These are phyloP conservation scores for Hyaloscypha hepaticicola DNA, from an alignment of 495 filamentous ascomycete species.

Conservation along the genomic window DNA sequence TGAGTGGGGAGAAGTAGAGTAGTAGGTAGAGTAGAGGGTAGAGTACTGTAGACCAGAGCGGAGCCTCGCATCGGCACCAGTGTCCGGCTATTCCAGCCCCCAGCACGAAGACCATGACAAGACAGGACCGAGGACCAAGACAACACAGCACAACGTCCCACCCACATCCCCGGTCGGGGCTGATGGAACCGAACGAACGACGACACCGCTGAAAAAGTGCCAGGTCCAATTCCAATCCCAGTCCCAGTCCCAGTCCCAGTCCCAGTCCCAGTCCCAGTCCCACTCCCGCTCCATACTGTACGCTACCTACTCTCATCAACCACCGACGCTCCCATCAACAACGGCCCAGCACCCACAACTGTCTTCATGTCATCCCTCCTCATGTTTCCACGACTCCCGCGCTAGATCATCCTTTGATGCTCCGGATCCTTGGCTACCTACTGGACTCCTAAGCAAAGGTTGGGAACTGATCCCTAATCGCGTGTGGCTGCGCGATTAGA, in stretches of 20 bases:
- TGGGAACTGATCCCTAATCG: constrained; percentile 17
- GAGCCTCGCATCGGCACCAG: neutral
- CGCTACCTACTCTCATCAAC: neutral
- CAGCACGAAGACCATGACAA: neutral
- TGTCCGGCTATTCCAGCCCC: neutral
- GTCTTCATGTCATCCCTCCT: neutral
- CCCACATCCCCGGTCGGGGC: neutral
- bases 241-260: neutral
- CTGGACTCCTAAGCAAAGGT: constrained; percentile 5
- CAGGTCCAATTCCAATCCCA: neutral
- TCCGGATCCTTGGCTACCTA: neutral
- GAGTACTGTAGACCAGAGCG: no score
- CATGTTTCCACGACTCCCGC: constrained; percentile 1
- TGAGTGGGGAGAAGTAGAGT: neutral
- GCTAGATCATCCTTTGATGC: neutral
- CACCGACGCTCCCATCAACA: neutral
- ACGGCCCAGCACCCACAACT: neutral
- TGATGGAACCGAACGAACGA: no score
- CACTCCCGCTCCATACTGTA: neutral
- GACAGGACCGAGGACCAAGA: no score
- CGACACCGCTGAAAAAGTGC: neutral
- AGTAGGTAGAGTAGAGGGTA: no score
- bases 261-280: neutral
- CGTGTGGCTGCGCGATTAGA: constrained; percentile 13
- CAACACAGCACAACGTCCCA: no score